These are phyloP conservation scores for Orbilia quercus DNA, from an alignment of 2,329 filamentous ascomycete species.

Conservation along the genomic window DNA sequence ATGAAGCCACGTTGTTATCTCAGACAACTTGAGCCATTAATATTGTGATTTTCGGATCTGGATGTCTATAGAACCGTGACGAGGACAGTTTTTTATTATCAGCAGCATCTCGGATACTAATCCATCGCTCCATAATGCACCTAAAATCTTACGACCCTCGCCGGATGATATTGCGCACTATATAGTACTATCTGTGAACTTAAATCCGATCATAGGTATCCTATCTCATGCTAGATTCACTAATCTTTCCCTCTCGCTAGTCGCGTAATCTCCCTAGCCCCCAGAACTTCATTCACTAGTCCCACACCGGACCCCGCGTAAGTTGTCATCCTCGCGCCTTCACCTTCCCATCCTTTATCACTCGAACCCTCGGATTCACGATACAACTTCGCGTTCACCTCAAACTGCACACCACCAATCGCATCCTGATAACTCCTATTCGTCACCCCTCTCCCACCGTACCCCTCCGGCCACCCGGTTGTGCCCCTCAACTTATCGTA, in stretches of 20 bases:
- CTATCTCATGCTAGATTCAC: background rate
- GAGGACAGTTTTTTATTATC: too few relatives aligned
- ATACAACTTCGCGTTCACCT: constrained; percentile 65
- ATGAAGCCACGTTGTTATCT: too few relatives aligned
- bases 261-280: constrained; percentile 68
- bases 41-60: too few relatives aligned
- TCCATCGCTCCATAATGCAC: too few relatives aligned
- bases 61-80: too few relatives aligned
- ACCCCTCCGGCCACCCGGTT: constrained; percentile 69
- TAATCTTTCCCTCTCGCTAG: constrained; percentile 64
- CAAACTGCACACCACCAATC: constrained; percentile 62
- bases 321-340: constrained; percentile 67
- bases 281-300: constrained; percentile 67
- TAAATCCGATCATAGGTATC: too few relatives aligned
- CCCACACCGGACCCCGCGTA: constrained; percentile 74
- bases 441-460: constrained; percentile 70
- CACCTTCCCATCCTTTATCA: constrained; percentile 63
- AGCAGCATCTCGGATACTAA: too few relatives aligned
- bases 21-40: too few relatives aligned
- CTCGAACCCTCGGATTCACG: constrained; percentile 67
- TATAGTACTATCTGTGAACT: too few relatives aligned
- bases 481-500: constrained; percentile 70
- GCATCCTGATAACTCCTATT: constrained; percentile 68
- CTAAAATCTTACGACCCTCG: too few relatives aligned
- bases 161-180: too few relatives aligned